phyloP scores from a whole-genome alignment of 169 alveolate genomes.

The Plasmodium knowlesi region DNA sequence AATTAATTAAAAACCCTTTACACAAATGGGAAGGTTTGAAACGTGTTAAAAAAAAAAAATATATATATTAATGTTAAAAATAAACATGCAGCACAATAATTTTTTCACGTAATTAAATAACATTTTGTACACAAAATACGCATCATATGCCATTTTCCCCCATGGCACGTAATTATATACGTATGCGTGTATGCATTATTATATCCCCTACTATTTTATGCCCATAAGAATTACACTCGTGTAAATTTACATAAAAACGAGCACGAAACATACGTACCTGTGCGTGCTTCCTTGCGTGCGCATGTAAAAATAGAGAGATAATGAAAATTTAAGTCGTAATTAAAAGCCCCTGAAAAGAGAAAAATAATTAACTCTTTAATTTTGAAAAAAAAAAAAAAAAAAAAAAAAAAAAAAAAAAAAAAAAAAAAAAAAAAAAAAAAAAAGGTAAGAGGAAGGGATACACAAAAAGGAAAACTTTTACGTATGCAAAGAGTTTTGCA shows the following conservation, averaged over 20 bases:
- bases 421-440: neutral
- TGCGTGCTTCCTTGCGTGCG: slow-evolving; percentile 3
- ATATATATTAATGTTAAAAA: neutral
- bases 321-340: neutral
- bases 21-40: neutral
- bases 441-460: neutral
- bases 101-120: neutral
- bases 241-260: neutral
- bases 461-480: neutral
- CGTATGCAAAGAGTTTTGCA: neutral
- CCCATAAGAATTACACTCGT: neutral
- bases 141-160: neutral
- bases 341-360: neutral
- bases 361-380: neutral
- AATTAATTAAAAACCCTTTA: neutral
- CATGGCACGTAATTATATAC: neutral
- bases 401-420: neutral
- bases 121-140: neutral
- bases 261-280: neutral
- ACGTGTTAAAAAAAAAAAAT: neutral
- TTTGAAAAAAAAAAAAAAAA: neutral
- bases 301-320: neutral
- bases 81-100: neutral
- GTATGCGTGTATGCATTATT: neutral
- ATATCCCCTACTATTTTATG: neutral